Evolutionary conservation across 179 eudicot genomes (phyloP).

Genomic region (Nepenthes alata): DNA sequence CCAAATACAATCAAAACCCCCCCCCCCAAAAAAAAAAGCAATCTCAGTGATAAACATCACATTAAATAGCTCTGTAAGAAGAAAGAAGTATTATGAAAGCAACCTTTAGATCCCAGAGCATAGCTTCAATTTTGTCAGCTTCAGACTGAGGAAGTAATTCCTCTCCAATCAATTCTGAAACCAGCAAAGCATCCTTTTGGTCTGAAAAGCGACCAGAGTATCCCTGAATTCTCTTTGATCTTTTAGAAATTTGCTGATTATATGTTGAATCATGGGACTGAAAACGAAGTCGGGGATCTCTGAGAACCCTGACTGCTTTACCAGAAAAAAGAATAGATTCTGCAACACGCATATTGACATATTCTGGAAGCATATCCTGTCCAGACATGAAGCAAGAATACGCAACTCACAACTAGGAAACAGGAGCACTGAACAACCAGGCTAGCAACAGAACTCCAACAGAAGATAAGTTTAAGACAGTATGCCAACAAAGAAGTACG

Average conservation of each 20-base stretch:
- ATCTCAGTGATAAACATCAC: neutral
- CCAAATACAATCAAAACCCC: neutral
- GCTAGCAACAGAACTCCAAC: no score
- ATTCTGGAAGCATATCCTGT: slow-evolving; percentile 99
- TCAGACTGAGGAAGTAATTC: slow-evolving; percentile 89
- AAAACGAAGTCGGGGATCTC: slow-evolving; percentile 82
- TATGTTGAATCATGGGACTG: slow-evolving; percentile 33
- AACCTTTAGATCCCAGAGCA: slow-evolving; percentile 85
- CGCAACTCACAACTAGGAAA: neutral
- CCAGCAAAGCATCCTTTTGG: slow-evolving; percentile 36
- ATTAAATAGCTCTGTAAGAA: neutral
- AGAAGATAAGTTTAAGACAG: no score
- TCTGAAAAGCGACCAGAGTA: slow-evolving; percentile 27
- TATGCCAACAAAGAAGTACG: no score
- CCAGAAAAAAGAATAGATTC: slow-evolving; percentile 96
- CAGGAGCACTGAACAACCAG: no score
- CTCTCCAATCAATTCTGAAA: slow-evolving; percentile 41
- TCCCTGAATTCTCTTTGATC: slow-evolving; percentile 41
- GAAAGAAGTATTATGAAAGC: slow-evolving; percentile 3
- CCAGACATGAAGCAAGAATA: slow-evolving; percentile 5
- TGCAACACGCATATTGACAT: slow-evolving; percentile 75
- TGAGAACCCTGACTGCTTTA: slow-evolving; percentile 88
- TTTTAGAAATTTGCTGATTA: slow-evolving; percentile 60
- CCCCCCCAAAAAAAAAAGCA: neutral
- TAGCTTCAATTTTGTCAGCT: slow-evolving; percentile 84